Conservation (phyloP, 2,329 filamentous ascomycete genomes). For the Arachnomyces sp. region DNA sequence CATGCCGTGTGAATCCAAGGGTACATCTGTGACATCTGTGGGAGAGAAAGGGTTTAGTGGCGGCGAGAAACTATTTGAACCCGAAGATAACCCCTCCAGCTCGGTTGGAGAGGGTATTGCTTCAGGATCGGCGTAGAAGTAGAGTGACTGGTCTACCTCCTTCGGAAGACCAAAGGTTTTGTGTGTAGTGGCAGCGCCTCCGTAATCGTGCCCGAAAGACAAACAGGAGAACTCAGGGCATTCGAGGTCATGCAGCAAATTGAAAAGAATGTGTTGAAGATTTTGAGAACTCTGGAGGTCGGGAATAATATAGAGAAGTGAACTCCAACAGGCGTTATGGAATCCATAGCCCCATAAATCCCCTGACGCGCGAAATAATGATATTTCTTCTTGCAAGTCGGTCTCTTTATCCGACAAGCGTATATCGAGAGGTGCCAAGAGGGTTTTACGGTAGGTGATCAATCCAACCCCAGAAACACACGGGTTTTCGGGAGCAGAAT, state of each 20-base stretch:
- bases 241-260: too few relatives aligned
- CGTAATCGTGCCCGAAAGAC: constrained; percentile 5
- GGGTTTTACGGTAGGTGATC: not conserved
- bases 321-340: constrained; percentile 5
- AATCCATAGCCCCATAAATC: constrained; percentile 4
- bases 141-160: too few relatives aligned
- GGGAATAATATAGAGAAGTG: not conserved
- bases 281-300: not conserved
- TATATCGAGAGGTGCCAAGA: constrained; percentile 1
- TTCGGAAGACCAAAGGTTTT: too few relatives aligned
- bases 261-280: constrained; percentile 1
- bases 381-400: not conserved
- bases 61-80: not conserved
- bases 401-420: not conserved
- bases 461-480: too few relatives aligned
- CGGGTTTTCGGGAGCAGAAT: too few relatives aligned
- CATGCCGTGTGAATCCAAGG: not conserved
- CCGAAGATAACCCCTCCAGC: not conserved
- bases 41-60: too few relatives aligned
- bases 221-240: not conserved
- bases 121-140: not conserved
- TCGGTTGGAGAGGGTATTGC: not conserved
- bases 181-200: too few relatives aligned
- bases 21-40: too few relatives aligned
- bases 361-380: not conserved